Conservation (phyloP, 192 early-diverging fungal genomes). For the Backusella morwellensis region DNA sequence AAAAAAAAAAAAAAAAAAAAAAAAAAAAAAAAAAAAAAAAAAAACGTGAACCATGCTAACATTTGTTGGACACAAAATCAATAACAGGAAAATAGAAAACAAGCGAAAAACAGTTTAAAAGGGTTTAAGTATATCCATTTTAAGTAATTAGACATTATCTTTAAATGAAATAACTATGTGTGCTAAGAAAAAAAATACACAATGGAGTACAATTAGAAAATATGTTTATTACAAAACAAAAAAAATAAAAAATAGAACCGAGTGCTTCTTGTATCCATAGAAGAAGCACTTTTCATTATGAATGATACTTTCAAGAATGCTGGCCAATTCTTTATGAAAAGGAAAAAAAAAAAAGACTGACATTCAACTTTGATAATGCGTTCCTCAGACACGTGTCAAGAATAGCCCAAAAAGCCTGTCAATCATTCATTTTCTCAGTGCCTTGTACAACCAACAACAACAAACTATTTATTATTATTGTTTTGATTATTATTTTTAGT, state of each 20-base stretch:
- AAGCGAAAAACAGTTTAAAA: too few species aligned
- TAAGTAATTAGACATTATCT: too few species aligned
- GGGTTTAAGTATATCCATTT: too few species aligned
- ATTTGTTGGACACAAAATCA: too few species aligned
- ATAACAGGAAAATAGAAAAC: too few species aligned
- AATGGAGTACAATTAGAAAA: background rate
- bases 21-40: too few species aligned
- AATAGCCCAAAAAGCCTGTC: slow-evolving; percentile 2
- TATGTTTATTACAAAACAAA: background rate
- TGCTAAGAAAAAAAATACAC: background rate
- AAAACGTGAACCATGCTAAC: too few species aligned
- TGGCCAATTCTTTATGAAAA: background rate
- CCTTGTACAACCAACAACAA: background rate
- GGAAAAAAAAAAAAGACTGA: background rate
- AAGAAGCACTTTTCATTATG: background rate
- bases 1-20: too few species aligned
- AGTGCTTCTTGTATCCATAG: background rate
- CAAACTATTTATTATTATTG: background rate
- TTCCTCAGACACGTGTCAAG: slow-evolving; percentile 4
- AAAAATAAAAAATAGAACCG: background rate
- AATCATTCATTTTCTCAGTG: background rate
- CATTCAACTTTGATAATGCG: background rate
- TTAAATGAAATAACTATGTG: background rate
- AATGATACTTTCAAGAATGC: background rate
- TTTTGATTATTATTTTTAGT: background rate